Conservation (phyloP, 2,329 filamentous ascomycete species). For the Plenodomus lindquistii region DNA sequence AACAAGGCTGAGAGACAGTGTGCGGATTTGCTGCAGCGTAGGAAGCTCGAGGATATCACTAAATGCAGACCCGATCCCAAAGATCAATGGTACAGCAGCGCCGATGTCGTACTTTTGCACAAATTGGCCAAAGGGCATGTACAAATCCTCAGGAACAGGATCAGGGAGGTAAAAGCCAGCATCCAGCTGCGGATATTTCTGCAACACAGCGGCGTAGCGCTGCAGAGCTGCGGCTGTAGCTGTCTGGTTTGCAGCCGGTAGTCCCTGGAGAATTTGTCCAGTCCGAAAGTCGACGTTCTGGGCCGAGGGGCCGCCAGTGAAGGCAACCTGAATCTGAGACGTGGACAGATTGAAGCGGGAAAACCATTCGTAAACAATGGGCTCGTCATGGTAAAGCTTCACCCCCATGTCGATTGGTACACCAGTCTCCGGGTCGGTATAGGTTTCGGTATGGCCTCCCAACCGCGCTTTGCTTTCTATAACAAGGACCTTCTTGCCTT, state of each 20-base stretch:
- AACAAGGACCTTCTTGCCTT: slow-evolving; percentile 44
- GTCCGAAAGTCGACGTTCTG: slow-evolving; percentile 37
- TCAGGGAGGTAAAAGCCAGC: slow-evolving; percentile 51
- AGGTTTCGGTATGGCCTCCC: slow-evolving; percentile 57
- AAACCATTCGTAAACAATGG: slow-evolving; percentile 38
- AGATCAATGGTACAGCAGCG: slow-evolving; percentile 47
- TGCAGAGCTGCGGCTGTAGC: slow-evolving; percentile 12
- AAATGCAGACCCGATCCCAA: neutral
- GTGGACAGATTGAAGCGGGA: slow-evolving; percentile 16
- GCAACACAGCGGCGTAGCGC: slow-evolving; percentile 30
- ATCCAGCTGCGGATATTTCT: slow-evolving; percentile 18
- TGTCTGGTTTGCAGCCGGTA: slow-evolving; percentile 4
- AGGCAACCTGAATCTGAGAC: neutral
- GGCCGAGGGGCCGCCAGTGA: slow-evolving; percentile 35
- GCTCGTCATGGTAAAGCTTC: slow-evolving; percentile 44
- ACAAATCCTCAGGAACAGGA: slow-evolving; percentile 52
- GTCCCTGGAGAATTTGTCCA: slow-evolving; percentile 14
- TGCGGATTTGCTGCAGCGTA: slow-evolving; percentile 39
- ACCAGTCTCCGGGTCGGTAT: slow-evolving; percentile 42
- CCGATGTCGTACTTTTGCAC: slow-evolving; percentile 53
- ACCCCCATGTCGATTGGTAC: slow-evolving; percentile 44
- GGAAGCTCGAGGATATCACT: slow-evolving; percentile 49
- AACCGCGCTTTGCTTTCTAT: slow-evolving; percentile 46
- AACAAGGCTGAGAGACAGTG: slow-evolving; percentile 3
- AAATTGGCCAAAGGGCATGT: slow-evolving; percentile 56